phyloP scores from a whole-genome alignment of 352 stramenopile species.

The Phytophthora syringae region DNA sequence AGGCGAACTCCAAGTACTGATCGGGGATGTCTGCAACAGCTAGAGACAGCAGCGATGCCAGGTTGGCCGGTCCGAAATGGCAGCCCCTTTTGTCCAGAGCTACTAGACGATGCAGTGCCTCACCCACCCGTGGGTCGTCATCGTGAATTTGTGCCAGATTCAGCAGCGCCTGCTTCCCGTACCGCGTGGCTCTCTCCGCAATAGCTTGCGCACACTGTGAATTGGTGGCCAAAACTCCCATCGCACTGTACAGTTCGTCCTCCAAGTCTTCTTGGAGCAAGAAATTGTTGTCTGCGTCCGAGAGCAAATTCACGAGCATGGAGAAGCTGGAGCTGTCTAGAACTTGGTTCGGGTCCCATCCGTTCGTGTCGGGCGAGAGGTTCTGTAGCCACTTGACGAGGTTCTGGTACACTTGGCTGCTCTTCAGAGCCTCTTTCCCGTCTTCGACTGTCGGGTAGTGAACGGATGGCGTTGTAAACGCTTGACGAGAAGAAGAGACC shows the following conservation, averaged over 20 bases:
- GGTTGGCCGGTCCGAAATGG: slow-evolving; percentile 69
- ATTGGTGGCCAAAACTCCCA: slow-evolving; percentile 62
- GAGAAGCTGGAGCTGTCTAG: slow-evolving; percentile 68
- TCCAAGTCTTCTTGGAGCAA: slow-evolving; percentile 51
- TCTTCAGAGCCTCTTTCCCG: slow-evolving; percentile 17
- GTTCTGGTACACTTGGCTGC: slow-evolving; percentile 45
- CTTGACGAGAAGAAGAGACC: slow-evolving; percentile 61
- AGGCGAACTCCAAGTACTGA: slow-evolving; percentile 69
- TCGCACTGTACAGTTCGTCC: slow-evolving; percentile 52
- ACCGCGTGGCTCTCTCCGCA: slow-evolving; percentile 63
- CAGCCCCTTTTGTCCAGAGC: slow-evolving; percentile 43
- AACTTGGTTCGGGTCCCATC: slow-evolving; percentile 54
- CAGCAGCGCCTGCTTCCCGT: slow-evolving; percentile 73
- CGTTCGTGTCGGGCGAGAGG: slow-evolving; percentile 32
- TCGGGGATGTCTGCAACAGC: slow-evolving; percentile 64
- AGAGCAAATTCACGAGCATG: slow-evolving; percentile 66
- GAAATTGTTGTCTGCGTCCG: slow-evolving; percentile 33
- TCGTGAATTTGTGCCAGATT: slow-evolving; percentile 63
- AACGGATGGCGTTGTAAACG: slow-evolving; percentile 47
- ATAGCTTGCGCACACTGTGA: slow-evolving; percentile 60
- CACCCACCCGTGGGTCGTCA: slow-evolving; percentile 59
- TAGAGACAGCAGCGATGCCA: slow-evolving; percentile 69
- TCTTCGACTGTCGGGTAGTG: slow-evolving; percentile 23
- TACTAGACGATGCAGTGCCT: slow-evolving; percentile 61
- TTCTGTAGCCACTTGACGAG: slow-evolving; percentile 58